A percentile compares a stretch with the other conserved stretches of the same genome.
These are phyloP conservation scores for Entelexis paramagnoliae DNA, from an alignment of 1,139 yeast genomes.

Conservation along the genomic window DNA sequence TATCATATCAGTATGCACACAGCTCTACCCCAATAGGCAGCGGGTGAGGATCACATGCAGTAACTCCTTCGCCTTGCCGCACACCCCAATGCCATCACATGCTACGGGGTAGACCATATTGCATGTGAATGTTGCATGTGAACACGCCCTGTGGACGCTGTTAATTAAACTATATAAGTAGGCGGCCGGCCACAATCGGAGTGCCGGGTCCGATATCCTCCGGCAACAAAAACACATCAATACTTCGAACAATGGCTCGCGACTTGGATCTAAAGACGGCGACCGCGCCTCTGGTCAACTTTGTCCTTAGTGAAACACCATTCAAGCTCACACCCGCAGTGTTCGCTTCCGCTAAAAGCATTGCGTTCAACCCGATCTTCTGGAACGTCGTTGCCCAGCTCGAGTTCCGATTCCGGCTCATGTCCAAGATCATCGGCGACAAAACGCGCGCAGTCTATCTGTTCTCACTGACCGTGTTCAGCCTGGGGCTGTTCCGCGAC, in stretches of 20 bases:
- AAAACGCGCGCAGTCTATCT: slow-evolving; percentile 60
- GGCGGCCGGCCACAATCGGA: not conserved
- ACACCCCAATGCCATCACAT: slow-evolving; percentile 4
- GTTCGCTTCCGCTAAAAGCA: slow-evolving; percentile 27
- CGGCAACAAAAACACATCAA: not conserved
- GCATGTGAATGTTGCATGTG: slow-evolving; percentile 9
- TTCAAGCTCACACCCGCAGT: slow-evolving; percentile 16
- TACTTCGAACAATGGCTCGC: not conserved
- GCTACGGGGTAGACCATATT: not conserved
- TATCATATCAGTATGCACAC: not conserved
- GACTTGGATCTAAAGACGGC: slow-evolving; percentile 1
- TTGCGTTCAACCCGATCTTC: slow-evolving; percentile 84
- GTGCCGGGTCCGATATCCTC: not conserved
- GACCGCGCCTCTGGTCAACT: not conserved
- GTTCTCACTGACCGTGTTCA: slow-evolving; percentile 71
- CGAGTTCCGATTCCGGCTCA: slow-evolving; percentile 64
- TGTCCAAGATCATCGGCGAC: slow-evolving; percentile 61
- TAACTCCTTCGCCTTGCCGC: not conserved
- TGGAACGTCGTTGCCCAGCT: slow-evolving; percentile 89
- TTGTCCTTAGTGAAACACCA: not conserved
- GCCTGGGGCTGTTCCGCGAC: slow-evolving; percentile 76
- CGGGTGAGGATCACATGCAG: slow-evolving; percentile 4
- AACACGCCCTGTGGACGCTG: not conserved
- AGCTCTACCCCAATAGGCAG: not conserved
- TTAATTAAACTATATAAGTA: not conserved